Conservation (phyloP, 2,329 filamentous ascomycete species). For the Fusarium duplospermum region DNA sequence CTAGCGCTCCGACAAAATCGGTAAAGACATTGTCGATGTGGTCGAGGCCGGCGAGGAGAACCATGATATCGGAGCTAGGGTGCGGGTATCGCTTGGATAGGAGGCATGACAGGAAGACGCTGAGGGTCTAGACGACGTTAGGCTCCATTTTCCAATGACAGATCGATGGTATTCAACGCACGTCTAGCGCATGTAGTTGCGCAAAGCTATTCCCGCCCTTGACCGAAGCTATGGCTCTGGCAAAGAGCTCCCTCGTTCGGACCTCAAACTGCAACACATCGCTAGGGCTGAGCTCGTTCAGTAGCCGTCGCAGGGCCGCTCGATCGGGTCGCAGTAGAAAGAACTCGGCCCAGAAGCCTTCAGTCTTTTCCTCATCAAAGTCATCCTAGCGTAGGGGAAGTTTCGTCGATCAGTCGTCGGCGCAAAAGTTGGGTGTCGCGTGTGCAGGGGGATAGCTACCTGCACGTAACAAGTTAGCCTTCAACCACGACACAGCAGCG, state of each 20-base stretch:
- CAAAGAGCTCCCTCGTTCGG: constrained; percentile 83
- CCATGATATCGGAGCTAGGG: constrained; percentile 93
- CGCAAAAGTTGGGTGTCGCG: constrained; percentile 22
- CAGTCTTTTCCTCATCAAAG: constrained; percentile 76
- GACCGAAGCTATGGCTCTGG: constrained; percentile 76
- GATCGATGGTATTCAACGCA: constrained; percentile 56
- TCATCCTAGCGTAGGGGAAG: constrained; percentile 62
- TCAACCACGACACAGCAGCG: not conserved
- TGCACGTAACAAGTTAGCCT: not conserved
- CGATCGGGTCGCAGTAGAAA: constrained; percentile 89
- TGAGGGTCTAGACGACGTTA: constrained; percentile 75
- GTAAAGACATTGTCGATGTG: constrained; percentile 88
- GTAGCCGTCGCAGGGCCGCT: constrained; percentile 71
- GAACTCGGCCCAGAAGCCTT: constrained; percentile 97
- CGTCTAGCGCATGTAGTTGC: constrained; percentile 86
- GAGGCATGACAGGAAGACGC: constrained; percentile 84
- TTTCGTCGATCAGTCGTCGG: constrained; percentile 45
- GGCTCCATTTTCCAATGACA: constrained; percentile 28
- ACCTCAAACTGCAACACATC: constrained; percentile 82
- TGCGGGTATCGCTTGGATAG: constrained; percentile 93
- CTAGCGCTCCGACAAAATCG: constrained; percentile 86
- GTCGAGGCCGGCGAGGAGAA: constrained; percentile 88
- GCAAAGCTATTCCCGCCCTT: constrained; percentile 70
- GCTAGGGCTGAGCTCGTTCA: constrained; percentile 78
- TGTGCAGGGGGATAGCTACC: constrained; percentile 7